Conservation (phyloP, 2,329 filamentous ascomycete genomes). For the Colletotrichum trifolii region DNA sequence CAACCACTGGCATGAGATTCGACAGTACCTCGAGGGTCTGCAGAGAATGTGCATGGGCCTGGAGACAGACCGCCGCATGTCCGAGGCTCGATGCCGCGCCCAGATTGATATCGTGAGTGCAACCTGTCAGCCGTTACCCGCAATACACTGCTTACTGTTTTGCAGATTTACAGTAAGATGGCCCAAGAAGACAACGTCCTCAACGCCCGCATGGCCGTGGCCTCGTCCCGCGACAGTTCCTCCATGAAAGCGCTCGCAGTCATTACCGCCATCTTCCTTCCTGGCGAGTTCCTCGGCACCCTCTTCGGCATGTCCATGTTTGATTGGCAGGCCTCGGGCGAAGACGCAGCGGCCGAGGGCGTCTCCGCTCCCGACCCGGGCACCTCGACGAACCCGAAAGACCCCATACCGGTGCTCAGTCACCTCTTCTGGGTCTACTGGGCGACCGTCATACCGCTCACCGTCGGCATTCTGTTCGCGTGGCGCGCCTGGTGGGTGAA, state of each 20-base stretch:
- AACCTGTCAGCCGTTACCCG: accelerated
- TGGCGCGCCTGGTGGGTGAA: constrained; percentile 61
- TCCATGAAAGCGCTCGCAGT: constrained; percentile 61
- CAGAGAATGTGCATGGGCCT: constrained; percentile 56
- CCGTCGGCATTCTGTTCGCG: constrained; percentile 51
- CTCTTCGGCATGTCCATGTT: constrained; percentile 61
- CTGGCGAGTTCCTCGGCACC: constrained; percentile 58
- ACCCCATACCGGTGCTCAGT: constrained; percentile 48
- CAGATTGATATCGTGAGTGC: constrained; percentile 57
- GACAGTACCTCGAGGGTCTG: constrained; percentile 58
- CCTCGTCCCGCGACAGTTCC: constrained; percentile 55
- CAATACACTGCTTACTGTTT: constrained; percentile 12
- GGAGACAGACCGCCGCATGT: constrained; percentile 58
- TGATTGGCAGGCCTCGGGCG: constrained; percentile 53
- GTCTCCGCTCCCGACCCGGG: constrained; percentile 1
- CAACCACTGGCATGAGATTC: constrained; percentile 58
- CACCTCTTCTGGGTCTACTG: constrained; percentile 59
- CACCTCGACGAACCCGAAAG: constrained; percentile 37
- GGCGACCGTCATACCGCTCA: constrained; percentile 56
- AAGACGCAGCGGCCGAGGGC: constrained; percentile 42
- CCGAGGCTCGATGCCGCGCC: constrained; percentile 57
- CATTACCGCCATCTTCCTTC: constrained; percentile 60
- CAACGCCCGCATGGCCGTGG: constrained; percentile 53
- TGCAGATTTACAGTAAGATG: constrained; percentile 60
- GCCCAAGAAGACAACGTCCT: constrained; percentile 61